Evolutionary conservation across 1,139 yeast genomes (phyloP).

Genomic region (Nakaseomyces delphensis): DNA sequence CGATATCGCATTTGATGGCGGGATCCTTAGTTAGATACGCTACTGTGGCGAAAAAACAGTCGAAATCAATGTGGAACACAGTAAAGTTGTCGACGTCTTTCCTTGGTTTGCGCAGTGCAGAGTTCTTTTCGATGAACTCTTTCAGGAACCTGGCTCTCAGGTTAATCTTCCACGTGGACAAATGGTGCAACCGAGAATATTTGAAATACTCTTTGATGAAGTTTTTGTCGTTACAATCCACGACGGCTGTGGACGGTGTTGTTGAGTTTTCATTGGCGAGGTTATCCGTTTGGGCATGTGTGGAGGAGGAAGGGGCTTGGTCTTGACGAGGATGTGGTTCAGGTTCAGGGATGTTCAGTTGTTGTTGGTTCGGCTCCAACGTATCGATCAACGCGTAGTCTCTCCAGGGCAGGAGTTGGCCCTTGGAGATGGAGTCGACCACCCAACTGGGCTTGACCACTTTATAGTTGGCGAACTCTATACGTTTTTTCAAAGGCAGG

Average conservation of each 20-base stretch:
- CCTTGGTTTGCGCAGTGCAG: slow-evolving; percentile 1
- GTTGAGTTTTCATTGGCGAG: too few species aligned
- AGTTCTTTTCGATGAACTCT: slow-evolving; percentile 10
- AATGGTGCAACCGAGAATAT: slow-evolving; percentile 77
- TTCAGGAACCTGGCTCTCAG: slow-evolving; percentile 47
- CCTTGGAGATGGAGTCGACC: slow-evolving; percentile 46
- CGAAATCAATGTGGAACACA: slow-evolving; percentile 81
- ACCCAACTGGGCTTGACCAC: slow-evolving; percentile 86
- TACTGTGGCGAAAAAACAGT: slow-evolving; percentile 86
- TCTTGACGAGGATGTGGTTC: neutral
- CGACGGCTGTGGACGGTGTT: slow-evolving; percentile 9
- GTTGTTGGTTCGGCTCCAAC: slow-evolving; percentile 43
- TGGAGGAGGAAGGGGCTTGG: neutral
- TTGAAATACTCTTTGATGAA: slow-evolving; percentile 65
- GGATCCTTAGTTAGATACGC: slow-evolving; percentile 50
- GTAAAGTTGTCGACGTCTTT: slow-evolving; percentile 21
- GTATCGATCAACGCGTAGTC: slow-evolving; percentile 47
- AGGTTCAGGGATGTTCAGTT: slow-evolving; percentile 5
- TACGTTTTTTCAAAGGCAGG: slow-evolving; percentile 65
- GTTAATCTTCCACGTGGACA: slow-evolving; percentile 80
- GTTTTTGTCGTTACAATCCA: slow-evolving; percentile 68
- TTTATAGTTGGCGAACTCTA: slow-evolving; percentile 55
- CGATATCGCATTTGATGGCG: slow-evolving; percentile 36
- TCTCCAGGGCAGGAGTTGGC: slow-evolving; percentile 55
- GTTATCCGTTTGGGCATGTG: too few species aligned